A percentile compares a stretch with the other conserved stretches of the same genome.
Conservation (phyloP, 2,329 filamentous ascomycete genomes). For the Epichloe amarillans region DNA sequence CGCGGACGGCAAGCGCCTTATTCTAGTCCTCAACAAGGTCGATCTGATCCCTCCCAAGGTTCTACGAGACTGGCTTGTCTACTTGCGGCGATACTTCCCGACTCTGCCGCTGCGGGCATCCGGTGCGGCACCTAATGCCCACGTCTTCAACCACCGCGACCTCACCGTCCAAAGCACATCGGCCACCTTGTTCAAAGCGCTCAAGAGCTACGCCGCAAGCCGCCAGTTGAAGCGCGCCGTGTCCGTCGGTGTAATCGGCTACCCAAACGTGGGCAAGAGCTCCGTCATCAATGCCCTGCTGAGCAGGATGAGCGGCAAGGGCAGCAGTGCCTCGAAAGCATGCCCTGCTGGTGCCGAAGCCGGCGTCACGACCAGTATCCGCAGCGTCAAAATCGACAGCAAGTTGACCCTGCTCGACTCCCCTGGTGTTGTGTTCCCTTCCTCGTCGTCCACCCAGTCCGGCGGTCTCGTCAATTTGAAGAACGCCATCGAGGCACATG, state of each 20-base stretch:
- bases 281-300: conserved; percentile 92
- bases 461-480: conserved; percentile 37
- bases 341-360: conserved; percentile 87
- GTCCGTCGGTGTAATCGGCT: conserved; percentile 86
- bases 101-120: conserved; percentile 81
- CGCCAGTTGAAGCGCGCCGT: conserved; percentile 80
- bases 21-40: conserved; percentile 91
- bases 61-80: conserved; percentile 70
- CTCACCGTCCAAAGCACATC: conserved; percentile 79
- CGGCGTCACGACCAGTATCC: conserved; percentile 78
- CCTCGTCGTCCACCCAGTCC: conserved; percentile 30
- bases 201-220: conserved; percentile 76
- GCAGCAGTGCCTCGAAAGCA: conserved; percentile 41
- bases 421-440: conserved; percentile 87
- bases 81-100: conserved; percentile 81
- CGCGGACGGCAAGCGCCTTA: conserved; percentile 70
- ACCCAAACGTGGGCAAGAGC: conserved; percentile 92
- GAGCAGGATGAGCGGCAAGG: conserved; percentile 57
- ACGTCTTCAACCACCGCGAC: conserved; percentile 84
- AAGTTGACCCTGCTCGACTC: conserved; percentile 90
- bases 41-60: conserved; percentile 75
- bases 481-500: conserved; percentile 59
- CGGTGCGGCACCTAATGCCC: conserved; percentile 68
- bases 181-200: conserved; percentile 69
- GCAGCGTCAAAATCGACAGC: conserved; percentile 86